Evolutionary conservation across 2,329 filamentous ascomycete species (phyloP).

Genomic region (Canariomyces notabilis): DNA sequence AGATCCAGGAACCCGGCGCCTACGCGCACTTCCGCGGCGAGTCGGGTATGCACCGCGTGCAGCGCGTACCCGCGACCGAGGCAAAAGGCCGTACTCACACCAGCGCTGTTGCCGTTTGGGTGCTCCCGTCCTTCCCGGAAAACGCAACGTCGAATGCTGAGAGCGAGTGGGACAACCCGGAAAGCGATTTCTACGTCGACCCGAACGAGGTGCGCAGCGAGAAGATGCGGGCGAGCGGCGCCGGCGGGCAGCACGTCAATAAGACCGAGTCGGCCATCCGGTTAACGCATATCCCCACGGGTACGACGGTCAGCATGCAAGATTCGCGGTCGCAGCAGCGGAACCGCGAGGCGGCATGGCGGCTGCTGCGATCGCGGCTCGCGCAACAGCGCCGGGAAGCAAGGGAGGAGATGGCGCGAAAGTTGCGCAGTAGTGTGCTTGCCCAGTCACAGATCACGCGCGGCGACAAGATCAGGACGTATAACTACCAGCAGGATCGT

Average conservation of each 20-base stretch:
- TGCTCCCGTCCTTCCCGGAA: slow-evolving; percentile 76
- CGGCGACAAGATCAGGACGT: slow-evolving; percentile 90
- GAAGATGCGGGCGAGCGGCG: slow-evolving; percentile 86
- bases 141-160: slow-evolving; percentile 42
- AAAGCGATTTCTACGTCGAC: slow-evolving; percentile 87
- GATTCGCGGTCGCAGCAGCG: slow-evolving; percentile 85
- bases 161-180: slow-evolving; percentile 70
- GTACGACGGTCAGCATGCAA: slow-evolving; percentile 84
- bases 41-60: slow-evolving; percentile 91
- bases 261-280: slow-evolving; percentile 95
- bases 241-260: slow-evolving; percentile 96
- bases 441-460: slow-evolving; percentile 78
- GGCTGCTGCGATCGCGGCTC: slow-evolving; percentile 72
- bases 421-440: slow-evolving; percentile 71
- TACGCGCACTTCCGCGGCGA: slow-evolving; percentile 82
- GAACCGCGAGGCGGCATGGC: slow-evolving; percentile 86
- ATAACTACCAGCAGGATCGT: slow-evolving; percentile 70
- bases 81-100: slow-evolving; percentile 89
- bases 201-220: slow-evolving; percentile 77
- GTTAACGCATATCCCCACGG: slow-evolving; percentile 83
- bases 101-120: slow-evolving; percentile 85
- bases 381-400: slow-evolving; percentile 76
- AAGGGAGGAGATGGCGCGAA: slow-evolving; percentile 73
- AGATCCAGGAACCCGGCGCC: slow-evolving; percentile 69
- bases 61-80: slow-evolving; percentile 88